Conservation (phyloP, 2,329 filamentous ascomycete genomes). For the Pyrenophora seminiperda region DNA sequence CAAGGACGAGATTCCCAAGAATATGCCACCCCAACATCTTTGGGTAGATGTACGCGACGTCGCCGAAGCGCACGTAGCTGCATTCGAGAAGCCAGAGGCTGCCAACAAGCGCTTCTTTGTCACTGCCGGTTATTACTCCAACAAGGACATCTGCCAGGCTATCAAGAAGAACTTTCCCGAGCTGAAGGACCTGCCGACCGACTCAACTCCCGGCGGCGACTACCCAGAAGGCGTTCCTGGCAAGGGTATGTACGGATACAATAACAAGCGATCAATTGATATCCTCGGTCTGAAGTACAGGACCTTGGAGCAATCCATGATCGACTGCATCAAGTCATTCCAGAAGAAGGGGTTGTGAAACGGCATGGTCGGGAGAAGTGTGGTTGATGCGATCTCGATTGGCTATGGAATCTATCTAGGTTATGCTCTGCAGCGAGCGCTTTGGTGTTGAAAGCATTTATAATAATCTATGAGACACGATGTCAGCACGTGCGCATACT, state of each 20-base stretch:
- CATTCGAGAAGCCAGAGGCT: slow-evolving; percentile 60
- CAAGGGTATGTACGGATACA: slow-evolving; percentile 51
- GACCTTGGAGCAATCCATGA: slow-evolving; percentile 62
- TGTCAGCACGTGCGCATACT: slow-evolving; percentile 20
- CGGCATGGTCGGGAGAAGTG: background rate
- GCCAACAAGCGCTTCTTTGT: slow-evolving; percentile 70
- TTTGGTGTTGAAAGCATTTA: background rate
- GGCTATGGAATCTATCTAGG: slow-evolving; percentile 19
- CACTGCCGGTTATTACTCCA: slow-evolving; percentile 62
- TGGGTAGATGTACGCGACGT: slow-evolving; percentile 61
- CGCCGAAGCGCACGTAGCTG: slow-evolving; percentile 66
- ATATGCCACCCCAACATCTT: slow-evolving; percentile 54
- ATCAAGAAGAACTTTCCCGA: slow-evolving; percentile 62
- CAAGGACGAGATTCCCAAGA: slow-evolving; percentile 58
- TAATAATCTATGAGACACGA: slow-evolving; percentile 3
- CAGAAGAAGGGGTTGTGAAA: slow-evolving; percentile 57
- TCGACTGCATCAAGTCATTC: slow-evolving; percentile 68
- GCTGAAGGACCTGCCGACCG: slow-evolving; percentile 57
- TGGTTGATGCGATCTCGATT: slow-evolving; percentile 14
- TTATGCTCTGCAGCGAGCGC: background rate
- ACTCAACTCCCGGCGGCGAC: slow-evolving; percentile 50
- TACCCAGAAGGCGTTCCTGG: slow-evolving; percentile 55
- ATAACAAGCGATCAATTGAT: slow-evolving; percentile 61
- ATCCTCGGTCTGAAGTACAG: slow-evolving; percentile 66
- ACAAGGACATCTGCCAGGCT: slow-evolving; percentile 62